These are phyloP conservation scores for Penicillium alfredii DNA, from an alignment of 495 filamentous ascomycete species.

Conservation along the genomic window DNA sequence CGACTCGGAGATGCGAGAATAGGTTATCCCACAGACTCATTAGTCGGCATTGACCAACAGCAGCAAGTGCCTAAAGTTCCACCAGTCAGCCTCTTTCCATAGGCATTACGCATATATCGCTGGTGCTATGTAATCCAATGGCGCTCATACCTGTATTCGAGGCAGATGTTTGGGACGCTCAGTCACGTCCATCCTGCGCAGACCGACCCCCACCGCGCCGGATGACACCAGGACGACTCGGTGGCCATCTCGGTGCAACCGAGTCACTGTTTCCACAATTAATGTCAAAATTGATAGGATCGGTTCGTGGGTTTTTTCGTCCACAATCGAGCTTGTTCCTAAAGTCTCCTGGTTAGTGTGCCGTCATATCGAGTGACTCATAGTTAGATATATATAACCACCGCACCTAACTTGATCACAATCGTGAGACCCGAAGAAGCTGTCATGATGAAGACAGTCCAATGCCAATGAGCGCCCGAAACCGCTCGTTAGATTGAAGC, in stretches of 20 bases:
- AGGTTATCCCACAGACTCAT: constrained; percentile 94
- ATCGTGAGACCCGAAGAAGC: constrained; percentile 52
- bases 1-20: constrained; percentile 79
- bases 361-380: constrained; percentile 4
- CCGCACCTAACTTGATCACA: constrained; percentile 90
- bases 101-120: too few species aligned
- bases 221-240: constrained; percentile 93
- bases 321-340: constrained; percentile 98
- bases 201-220: constrained; percentile 88
- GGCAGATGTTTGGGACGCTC: constrained; percentile 83
- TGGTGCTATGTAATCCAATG: not conserved
- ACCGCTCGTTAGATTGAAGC: too few species aligned
- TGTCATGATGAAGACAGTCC: constrained; percentile 18
- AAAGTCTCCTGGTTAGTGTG: constrained; percentile 11
- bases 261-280: constrained; percentile 88
- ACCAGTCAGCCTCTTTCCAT: too few species aligned
- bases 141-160: constrained; percentile 60
- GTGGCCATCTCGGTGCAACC: constrained; percentile 82
- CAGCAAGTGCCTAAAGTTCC: constrained; percentile 70
- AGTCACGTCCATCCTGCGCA: constrained; percentile 84
- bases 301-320: constrained; percentile 96
- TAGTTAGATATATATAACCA: constrained; percentile 14
- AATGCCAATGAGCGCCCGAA: too few species aligned
- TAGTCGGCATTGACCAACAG: constrained; percentile 90
- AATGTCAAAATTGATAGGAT: constrained; percentile 80